These are phyloP conservation scores for Sugiyamaella xylanicola DNA, from an alignment of 1,139 yeast genomes.

Conservation along the genomic window DNA sequence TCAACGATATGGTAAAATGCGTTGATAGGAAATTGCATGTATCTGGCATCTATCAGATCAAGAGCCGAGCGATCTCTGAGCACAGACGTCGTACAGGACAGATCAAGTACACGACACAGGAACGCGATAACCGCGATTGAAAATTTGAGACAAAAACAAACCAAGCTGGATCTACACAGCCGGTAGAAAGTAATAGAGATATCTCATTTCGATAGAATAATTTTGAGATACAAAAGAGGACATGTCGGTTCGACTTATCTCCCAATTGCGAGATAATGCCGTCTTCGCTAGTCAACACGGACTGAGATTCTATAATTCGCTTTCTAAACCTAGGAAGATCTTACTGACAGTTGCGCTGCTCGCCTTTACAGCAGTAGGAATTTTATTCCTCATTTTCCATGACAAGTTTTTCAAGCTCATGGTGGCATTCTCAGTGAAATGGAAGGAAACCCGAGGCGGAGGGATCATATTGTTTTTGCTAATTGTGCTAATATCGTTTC, in stretches of 20 bases:
- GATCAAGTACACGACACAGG: background rate
- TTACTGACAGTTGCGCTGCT: conserved; percentile 21
- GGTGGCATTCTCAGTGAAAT: conserved; percentile 51
- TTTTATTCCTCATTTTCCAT: conserved; percentile 53
- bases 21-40: background rate
- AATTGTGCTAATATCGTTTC: conserved; percentile 63
- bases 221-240: background rate
- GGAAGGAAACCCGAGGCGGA: conserved; percentile 54
- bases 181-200: background rate
- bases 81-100: background rate
- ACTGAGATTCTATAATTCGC: conserved; percentile 13
- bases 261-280: conserved; percentile 13
- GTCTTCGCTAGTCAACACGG: conserved; percentile 6
- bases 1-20: background rate
- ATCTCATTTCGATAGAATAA: background rate
- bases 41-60: background rate
- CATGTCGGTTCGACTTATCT: conserved; percentile 7
- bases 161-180: background rate
- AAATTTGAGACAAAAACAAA: no score
- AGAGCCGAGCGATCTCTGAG: background rate
- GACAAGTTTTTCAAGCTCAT: conserved; percentile 49
- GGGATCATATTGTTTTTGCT: conserved; percentile 54
- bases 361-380: conserved; percentile 31
- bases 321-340: conserved; percentile 17
- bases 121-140: no score